phyloP scores from a whole-genome alignment of 441 rosid genomes.

The Erysimum cheiri region DNA sequence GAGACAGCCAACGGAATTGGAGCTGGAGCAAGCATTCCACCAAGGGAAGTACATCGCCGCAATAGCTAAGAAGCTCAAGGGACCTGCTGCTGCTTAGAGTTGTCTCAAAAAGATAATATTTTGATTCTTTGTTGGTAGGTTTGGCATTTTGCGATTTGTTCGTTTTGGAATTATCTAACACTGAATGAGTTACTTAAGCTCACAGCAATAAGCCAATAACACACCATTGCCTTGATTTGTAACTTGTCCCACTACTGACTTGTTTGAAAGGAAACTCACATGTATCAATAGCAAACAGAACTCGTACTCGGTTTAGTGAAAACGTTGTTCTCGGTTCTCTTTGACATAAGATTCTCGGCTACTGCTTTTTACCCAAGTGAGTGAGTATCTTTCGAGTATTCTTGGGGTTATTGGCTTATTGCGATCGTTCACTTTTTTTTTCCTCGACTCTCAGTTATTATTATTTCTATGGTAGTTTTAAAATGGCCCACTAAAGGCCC shows the following conservation, averaged over 20 bases:
- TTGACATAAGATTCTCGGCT: no score
- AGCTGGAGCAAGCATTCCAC: conserved; percentile 87
- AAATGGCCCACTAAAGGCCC: conserved; percentile 16
- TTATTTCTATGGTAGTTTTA: not conserved
- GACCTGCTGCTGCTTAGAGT: conserved; percentile 46
- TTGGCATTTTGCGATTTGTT: conserved; percentile 15
- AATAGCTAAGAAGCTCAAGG: conserved; percentile 85
- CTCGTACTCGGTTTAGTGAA: not conserved
- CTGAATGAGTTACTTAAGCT: conserved; percentile 22
- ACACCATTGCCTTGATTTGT: conserved; percentile 12
- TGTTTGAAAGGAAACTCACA: not conserved
- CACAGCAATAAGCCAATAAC: conserved; percentile 17
- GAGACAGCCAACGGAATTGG: conserved; percentile 76
- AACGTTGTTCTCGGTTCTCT: not conserved
- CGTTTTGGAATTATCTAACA: not conserved
- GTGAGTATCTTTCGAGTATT: no score
- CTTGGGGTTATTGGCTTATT: no score
- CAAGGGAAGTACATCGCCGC: conserved; percentile 92
- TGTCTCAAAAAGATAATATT: conserved; percentile 5
- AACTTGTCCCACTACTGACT: not conserved
- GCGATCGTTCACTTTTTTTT: no score
- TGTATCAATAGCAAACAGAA: not conserved
- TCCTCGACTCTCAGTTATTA: not conserved
- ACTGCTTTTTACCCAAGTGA: no score
- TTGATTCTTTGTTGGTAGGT: conserved; percentile 24